Conservation (phyloP, 208 protist species). For the Leishmania tarentolae region DNA sequence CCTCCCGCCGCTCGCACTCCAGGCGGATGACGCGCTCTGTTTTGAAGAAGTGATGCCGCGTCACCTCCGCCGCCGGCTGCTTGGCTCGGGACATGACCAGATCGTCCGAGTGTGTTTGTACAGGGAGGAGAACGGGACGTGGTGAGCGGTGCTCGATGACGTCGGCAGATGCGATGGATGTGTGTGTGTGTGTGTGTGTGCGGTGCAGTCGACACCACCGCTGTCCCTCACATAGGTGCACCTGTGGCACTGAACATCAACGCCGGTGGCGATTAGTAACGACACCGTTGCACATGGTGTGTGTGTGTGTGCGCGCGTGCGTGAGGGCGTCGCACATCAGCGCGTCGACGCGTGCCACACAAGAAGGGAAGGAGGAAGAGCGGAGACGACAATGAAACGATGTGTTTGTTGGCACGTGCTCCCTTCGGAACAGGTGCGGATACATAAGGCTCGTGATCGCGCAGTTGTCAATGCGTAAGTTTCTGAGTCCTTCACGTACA, state of each 20-base stretch:
- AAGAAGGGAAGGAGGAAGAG: neutral
- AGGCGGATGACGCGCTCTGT: conserved; percentile 83
- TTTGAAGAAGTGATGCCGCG: conserved; percentile 63
- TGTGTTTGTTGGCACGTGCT: neutral
- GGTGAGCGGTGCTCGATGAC: neutral
- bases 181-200: neutral
- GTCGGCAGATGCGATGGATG: neutral
- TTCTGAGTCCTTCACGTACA: neutral
- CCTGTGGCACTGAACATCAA: neutral
- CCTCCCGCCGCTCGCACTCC: conserved; percentile 75
- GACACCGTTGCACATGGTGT: too few species aligned
- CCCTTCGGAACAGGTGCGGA: neutral
- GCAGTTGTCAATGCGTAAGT: neutral
- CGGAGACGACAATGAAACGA: neutral
- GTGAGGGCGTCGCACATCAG: neutral
- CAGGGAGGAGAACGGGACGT: too few species aligned
- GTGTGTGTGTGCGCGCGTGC: neutral
- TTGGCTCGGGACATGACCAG: conserved; percentile 34
- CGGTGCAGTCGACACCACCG: neutral
- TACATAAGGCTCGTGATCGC: neutral
- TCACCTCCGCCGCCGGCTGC: conserved; percentile 34
- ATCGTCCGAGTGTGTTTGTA: neutral
- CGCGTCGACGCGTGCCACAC: neutral
- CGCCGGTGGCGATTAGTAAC: neutral
- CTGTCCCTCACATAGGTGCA: too few species aligned